Percentiles rank a stretch among this genome's conserved stretches.
These are phyloP conservation scores for Friedmanniomyces endolithicus DNA, from an alignment of 495 filamentous ascomycete species.

Conservation along the genomic window DNA sequence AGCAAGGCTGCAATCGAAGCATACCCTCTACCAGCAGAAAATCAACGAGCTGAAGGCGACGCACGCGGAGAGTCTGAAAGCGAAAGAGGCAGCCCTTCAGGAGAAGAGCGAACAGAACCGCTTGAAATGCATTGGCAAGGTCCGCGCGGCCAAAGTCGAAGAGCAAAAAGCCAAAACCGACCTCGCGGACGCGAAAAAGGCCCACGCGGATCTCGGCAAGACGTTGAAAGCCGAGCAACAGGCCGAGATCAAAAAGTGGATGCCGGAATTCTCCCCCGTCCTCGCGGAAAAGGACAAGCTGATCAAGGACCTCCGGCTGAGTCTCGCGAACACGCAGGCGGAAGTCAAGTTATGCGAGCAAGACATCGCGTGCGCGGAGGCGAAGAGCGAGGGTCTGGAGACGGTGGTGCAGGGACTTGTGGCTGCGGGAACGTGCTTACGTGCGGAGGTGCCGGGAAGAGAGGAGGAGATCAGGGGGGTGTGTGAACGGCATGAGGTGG, in stretches of 20 bases:
- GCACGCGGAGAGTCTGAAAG: not conserved
- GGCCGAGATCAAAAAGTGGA: conserved; percentile 18
- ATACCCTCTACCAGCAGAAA: not conserved
- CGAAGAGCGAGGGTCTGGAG: not conserved
- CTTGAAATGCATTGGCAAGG: conserved; percentile 43
- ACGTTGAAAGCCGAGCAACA: conserved; percentile 47
- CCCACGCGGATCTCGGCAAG: conserved; percentile 47
- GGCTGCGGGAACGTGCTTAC: not conserved
- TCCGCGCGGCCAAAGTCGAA: not conserved
- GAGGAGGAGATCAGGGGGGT: not conserved
- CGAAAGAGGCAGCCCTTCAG: not conserved
- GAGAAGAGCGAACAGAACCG: not conserved
- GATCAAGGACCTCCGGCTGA: conserved; percentile 21
- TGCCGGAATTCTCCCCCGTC: conserved; percentile 9
- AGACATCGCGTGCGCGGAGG: not conserved
- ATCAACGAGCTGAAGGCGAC: not conserved
- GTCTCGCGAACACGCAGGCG: conserved; percentile 20
- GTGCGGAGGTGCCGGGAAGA: not conserved
- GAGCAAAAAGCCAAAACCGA: not conserved
- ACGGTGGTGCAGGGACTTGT: not conserved
- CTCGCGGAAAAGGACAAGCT: conserved; percentile 12
- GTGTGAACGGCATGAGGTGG: not conserved
- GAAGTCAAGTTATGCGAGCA: not conserved
- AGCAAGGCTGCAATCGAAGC: not conserved
- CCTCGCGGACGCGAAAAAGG: conserved; percentile 40